A percentile compares a stretch with the other conserved stretches of the same genome.
phyloP scores from a whole-genome alignment of 1,284 basidiomycete genomes.

The Fomitopsis schrenkii region DNA sequence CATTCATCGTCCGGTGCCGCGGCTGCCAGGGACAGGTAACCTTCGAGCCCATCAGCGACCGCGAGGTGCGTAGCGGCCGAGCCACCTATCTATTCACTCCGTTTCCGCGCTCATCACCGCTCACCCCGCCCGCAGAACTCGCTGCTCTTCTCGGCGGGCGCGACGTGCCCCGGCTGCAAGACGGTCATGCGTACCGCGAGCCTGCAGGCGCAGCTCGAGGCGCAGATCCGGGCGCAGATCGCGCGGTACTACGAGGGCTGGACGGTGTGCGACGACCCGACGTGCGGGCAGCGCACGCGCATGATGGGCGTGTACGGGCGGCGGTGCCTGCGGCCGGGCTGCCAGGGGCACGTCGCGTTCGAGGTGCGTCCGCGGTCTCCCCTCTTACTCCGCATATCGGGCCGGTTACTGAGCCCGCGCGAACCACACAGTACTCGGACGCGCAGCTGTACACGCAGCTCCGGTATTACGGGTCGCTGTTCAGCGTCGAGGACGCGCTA shows the following conservation, averaged over 20 bases:
- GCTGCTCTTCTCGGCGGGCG: conserved; percentile 46
- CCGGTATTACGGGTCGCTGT: conserved; percentile 75
- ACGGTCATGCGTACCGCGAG: conserved; percentile 52
- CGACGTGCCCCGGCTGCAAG: conserved; percentile 62
- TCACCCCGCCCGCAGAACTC: conserved; percentile 32
- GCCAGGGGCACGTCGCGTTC: conserved; percentile 66
- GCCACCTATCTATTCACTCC: not conserved
- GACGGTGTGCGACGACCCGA: conserved; percentile 84
- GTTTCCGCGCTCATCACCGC: not conserved
- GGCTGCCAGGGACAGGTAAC: conserved; percentile 59
- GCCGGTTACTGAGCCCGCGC: not conserved
- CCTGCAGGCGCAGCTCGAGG: conserved; percentile 82
- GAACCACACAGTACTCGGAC: conserved; percentile 69
- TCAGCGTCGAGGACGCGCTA: conserved; percentile 67
- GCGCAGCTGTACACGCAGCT: conserved; percentile 83
- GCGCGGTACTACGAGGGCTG: conserved; percentile 86
- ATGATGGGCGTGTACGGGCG: conserved; percentile 91
- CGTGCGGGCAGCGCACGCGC: conserved; percentile 81
- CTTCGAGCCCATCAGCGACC: conserved; percentile 67
- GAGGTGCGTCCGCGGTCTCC: conserved; percentile 51
- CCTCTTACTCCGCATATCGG: not conserved
- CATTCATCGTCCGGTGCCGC: conserved; percentile 73
- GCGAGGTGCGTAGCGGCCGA: conserved; percentile 42
- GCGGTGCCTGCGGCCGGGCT: conserved; percentile 68
- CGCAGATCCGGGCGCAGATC: conserved; percentile 78